Percentiles rank a stretch among this genome's conserved stretches.
These are phyloP conservation scores for Apostasia shenzhenica DNA, from an alignment of 106 monocot species.

Conservation along the genomic window DNA sequence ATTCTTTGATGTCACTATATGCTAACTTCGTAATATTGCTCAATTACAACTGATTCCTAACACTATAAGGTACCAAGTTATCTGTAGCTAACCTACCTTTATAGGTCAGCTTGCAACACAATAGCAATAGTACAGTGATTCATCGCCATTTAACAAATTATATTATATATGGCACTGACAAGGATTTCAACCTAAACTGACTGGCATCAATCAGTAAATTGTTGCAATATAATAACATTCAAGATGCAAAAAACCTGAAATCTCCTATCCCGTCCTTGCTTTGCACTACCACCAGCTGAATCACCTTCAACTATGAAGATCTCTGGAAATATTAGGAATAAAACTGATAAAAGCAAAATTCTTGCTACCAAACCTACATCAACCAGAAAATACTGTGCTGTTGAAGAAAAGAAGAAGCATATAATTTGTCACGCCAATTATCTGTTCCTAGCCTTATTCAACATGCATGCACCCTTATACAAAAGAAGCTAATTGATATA, in stretches of 20 bases:
- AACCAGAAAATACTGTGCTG: not conserved
- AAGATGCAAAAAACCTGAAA: conserved; percentile 59
- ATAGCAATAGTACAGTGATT: too few species aligned
- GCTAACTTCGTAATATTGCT: too few species aligned
- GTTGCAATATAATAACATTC: not conserved
- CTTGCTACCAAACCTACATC: not conserved
- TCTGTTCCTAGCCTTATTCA: not conserved
- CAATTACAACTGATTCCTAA: too few species aligned
- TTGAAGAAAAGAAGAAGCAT: not conserved
- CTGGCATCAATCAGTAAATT: not conserved
- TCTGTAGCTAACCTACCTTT: too few species aligned
- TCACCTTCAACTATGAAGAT: conserved; percentile 99
- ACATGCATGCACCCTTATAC: not conserved
- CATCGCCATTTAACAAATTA: too few species aligned
- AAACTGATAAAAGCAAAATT: not conserved
- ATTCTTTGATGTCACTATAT: too few species aligned
- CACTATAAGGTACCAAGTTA: too few species aligned
- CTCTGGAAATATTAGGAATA: conserved; percentile 37
- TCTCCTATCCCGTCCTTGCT: conserved; percentile 96
- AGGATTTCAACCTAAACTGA: too few species aligned
- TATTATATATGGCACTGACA: too few species aligned
- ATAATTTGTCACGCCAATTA: not conserved
- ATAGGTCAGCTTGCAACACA: too few species aligned
- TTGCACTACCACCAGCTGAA: conserved; percentile 97
- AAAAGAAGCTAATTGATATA: not conserved